These are phyloP conservation scores for Discostella pseudostelligera DNA, from an alignment of 108 stramenopile species.

Conservation along the genomic window DNA sequence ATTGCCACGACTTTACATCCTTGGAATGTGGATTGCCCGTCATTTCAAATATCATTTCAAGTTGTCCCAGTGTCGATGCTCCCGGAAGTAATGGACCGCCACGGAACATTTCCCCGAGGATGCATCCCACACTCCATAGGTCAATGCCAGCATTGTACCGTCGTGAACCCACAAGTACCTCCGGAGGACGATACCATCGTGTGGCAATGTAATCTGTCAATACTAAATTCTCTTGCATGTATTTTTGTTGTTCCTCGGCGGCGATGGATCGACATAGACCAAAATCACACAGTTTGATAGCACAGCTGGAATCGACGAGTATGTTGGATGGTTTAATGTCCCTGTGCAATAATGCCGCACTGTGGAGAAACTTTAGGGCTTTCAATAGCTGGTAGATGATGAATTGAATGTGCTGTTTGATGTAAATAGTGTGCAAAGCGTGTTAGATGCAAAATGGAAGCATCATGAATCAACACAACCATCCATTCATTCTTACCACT, in stretches of 20 bases:
- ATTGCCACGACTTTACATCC: conserved; percentile 59
- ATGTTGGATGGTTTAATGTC: conserved; percentile 90
- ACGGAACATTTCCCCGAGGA: conserved; percentile 61
- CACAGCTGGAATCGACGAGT: conserved; percentile 55
- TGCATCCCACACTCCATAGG: conserved; percentile 83
- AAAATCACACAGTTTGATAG: conserved; percentile 84
- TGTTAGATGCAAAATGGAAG: background rate
- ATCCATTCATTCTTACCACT: conserved; percentile 1
- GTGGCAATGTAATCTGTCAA: conserved; percentile 90
- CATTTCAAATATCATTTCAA: conserved; percentile 70
- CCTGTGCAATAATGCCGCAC: conserved; percentile 65
- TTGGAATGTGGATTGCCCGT: conserved; percentile 54
- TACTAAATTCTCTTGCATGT: conserved; percentile 46
- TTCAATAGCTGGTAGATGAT: conserved; percentile 83
- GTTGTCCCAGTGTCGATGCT: conserved; percentile 60
- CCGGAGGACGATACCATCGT: conserved; percentile 84
- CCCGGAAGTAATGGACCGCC: conserved; percentile 67
- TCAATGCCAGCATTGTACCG: conserved; percentile 83
- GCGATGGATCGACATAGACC: conserved; percentile 73
- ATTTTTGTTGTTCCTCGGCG: conserved; percentile 34
- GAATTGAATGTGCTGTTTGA: conserved; percentile 68
- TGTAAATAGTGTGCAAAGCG: background rate
- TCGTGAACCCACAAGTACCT: conserved; percentile 76
- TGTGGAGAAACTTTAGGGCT: conserved; percentile 83
- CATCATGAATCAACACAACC: background rate